Evolutionary conservation across 2,329 filamentous ascomycete species (phyloP).

Genomic region (Neonectria faginata): DNA sequence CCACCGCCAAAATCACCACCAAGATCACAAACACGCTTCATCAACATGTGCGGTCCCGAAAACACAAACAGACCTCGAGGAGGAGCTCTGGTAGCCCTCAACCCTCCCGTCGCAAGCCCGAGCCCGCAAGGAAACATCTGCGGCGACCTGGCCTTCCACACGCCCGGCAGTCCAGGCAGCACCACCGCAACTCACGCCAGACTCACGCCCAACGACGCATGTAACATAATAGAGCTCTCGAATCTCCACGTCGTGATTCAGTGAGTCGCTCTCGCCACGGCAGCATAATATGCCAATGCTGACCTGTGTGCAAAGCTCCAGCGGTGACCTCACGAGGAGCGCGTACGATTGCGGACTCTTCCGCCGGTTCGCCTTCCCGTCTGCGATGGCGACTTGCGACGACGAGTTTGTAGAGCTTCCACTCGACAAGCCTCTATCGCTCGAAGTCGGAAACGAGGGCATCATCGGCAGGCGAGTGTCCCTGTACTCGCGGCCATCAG

Average conservation of each 20-base stretch:
- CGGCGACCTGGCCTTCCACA: constrained; percentile 60
- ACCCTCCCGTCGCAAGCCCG: constrained; percentile 40
- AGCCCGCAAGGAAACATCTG: constrained; percentile 30
- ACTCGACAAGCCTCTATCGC: constrained; percentile 54
- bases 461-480: constrained; percentile 63
- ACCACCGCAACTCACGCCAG: constrained; percentile 57
- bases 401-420: constrained; percentile 49
- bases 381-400: constrained; percentile 19
- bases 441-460: constrained; percentile 59
- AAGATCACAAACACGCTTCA: constrained; percentile 43
- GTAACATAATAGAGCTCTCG: constrained; percentile 29
- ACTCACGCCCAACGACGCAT: constrained; percentile 50
- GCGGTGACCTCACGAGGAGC: constrained; percentile 57
- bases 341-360: constrained; percentile 58
- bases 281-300: constrained; percentile 8
- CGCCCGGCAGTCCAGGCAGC: constrained; percentile 53
- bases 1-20: background rate
- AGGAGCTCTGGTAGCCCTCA: constrained; percentile 60
- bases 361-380: constrained; percentile 51
- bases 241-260: constrained; percentile 58
- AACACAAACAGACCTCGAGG: constrained; percentile 55
- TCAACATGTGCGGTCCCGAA: constrained; percentile 60
- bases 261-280: constrained; percentile 47
- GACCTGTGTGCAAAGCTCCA: constrained; percentile 47
- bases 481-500: constrained; percentile 45